Base-by-base conservation (phyloP, 2,329 filamentous ascomycete genomes). In the Periconia sp. region DNA sequence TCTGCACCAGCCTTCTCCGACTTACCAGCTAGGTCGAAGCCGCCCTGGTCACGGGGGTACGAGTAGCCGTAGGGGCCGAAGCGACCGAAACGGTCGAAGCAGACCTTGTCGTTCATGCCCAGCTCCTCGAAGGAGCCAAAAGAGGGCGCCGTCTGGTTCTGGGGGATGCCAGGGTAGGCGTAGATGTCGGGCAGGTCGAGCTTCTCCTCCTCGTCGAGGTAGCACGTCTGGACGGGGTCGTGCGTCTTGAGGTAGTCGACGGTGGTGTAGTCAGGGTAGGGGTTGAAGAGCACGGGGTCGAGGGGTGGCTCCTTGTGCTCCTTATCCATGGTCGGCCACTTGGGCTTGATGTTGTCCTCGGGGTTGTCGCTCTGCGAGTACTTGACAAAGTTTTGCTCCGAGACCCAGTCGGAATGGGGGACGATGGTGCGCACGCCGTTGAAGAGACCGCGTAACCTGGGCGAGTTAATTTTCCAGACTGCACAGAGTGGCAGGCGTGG, bases 111-210 rank as follows among this genome's bases (percentile, higher is more conserved):
- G 31, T 71, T 63, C 43, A 79, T 58, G 32, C 73, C 75, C 8
- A 79, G 67, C 45, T 74, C 69, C 29, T 73, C 66, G 57, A 78
- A 73, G 3, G 73, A 75, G 33, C 77, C 77, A 46, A 76, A 78
- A 59, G 73, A 72, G 26, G 75, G 74, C 12, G 69, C 66, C 10
- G 73, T 68, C 63, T 74, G 71, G 61, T 78, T 74, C 50, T 77
- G 73, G 18, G 76, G 76, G 10, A 78, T 60, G 13, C 76, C 77
- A 2, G 78, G 73, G 55, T 88, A 89, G 1, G 83, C 85, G 60
- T 82, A 87, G 18, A 88, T 69, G 49, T 85, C 80, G 1, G 86
- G 86, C 0, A 78, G 77, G 0, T 70, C 57, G 3, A 85, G 65
- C 21, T 73, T 81, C 30, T 82, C 77, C 11, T 80, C 77, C 15